Conservation (phyloP, 768 basidiomycete species). For the Serendipita sp. region DNA sequence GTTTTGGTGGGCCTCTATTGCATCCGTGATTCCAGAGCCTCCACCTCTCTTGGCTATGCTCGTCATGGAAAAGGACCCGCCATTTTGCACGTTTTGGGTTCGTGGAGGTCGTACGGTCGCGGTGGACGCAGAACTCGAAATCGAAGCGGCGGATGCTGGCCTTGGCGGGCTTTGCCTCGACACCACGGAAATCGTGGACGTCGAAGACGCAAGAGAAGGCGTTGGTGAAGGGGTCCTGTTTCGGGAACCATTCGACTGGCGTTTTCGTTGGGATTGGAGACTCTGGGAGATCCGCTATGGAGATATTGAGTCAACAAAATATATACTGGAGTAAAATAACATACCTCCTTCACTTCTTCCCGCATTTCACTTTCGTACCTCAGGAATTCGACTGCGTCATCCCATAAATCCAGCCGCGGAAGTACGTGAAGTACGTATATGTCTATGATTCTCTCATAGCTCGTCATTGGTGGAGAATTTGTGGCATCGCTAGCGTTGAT, state of each 20-base stretch:
- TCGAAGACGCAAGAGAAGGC: conserved; percentile 12
- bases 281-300: conserved; percentile 7
- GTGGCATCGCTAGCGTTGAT: conserved; percentile 16
- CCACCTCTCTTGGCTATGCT: too few species aligned
- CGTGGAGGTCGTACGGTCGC: neutral
- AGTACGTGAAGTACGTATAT: conserved; percentile 59
- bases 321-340: conserved; percentile 15
- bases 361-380: conserved; percentile 53
- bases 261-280: conserved; percentile 12
- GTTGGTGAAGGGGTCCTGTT: conserved; percentile 11
- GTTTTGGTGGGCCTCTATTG: too few species aligned
- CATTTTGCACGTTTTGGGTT: neutral
- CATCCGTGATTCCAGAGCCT: too few species aligned
- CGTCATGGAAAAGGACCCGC: neutral
- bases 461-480: conserved; percentile 22
- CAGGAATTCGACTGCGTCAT: conserved; percentile 60
- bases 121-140: conserved; percentile 4
- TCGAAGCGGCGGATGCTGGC: neutral
- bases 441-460: conserved; percentile 57
- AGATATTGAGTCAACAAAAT: conserved; percentile 6
- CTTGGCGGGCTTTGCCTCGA: neutral
- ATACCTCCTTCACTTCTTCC: conserved; percentile 34
- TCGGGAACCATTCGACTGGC: conserved; percentile 22
- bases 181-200: conserved; percentile 10
- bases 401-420: conserved; percentile 61